phyloP scores from a whole-genome alignment of 2,329 filamentous ascomycete species.

The Monosporascus sp. region DNA sequence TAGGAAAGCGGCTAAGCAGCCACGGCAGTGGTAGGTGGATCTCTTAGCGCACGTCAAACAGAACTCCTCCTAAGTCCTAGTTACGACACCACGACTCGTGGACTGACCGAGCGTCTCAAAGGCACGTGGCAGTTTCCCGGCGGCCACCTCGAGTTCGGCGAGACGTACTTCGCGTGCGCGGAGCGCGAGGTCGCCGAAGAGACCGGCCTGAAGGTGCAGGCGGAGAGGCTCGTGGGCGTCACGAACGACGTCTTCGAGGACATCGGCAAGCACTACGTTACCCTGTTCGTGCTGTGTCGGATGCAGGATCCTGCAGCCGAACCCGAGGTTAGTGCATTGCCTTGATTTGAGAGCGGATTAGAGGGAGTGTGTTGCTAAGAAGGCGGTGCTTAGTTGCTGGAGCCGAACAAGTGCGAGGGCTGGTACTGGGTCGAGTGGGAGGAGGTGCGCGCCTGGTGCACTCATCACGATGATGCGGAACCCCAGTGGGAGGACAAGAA shows the following conservation, averaged over 20 bases:
- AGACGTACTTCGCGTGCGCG: constrained; percentile 57
- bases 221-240: constrained; percentile 48
- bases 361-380: constrained; percentile 19
- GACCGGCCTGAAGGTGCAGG: constrained; percentile 54
- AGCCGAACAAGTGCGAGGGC: constrained; percentile 44
- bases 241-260: constrained; percentile 62
- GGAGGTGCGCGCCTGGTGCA: constrained; percentile 30
- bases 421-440: constrained; percentile 46
- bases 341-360: constrained; percentile 9
- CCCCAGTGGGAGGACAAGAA: constrained; percentile 21
- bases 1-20: constrained; percentile 42
- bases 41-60: not conserved
- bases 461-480: constrained; percentile 19
- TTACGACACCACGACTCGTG: constrained; percentile 7
- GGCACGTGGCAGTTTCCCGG: constrained; percentile 65
- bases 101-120: constrained; percentile 13
- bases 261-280: constrained; percentile 67
- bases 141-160: constrained; percentile 68
- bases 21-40: constrained; percentile 40
- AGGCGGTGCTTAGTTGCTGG: constrained; percentile 29
- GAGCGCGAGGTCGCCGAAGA: constrained; percentile 65
- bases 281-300: constrained; percentile 58
- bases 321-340: constrained; percentile 43
- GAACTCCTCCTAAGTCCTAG: not conserved
- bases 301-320: constrained; percentile 40